A percentile compares a stretch with the other conserved stretches of the same genome.
Conservation (phyloP, 192 early-diverging fungal species). For the Gryganskiella cystojenkinii region DNA sequence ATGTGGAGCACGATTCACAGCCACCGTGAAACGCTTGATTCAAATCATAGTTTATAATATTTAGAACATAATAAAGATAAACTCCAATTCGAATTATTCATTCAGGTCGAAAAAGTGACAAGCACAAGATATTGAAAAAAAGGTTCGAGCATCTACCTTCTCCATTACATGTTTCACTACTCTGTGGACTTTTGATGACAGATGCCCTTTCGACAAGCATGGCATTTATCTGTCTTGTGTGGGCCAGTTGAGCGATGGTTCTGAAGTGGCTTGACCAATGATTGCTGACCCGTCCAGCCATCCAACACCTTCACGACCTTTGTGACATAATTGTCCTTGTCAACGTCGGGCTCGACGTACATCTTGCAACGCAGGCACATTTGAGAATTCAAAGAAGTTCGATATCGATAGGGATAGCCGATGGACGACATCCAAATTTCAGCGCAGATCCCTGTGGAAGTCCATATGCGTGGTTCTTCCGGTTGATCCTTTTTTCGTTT, state of each 20-base stretch:
- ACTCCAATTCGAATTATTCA: no score
- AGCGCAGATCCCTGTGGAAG: slow-evolving; percentile 2
- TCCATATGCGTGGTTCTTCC: slow-evolving; percentile 5
- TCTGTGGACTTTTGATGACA: slow-evolving; percentile 1
- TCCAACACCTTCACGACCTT: slow-evolving; percentile 11
- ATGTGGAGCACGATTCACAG: no score
- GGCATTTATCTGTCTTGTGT: slow-evolving; percentile 12
- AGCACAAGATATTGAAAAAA: no score
- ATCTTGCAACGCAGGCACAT: slow-evolving; percentile 1
- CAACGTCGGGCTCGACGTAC: slow-evolving; percentile 2
- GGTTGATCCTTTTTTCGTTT: slow-evolving; percentile 1
- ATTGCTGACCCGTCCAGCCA: slow-evolving; percentile 14
- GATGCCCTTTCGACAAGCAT: slow-evolving; percentile 13
- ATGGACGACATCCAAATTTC: slow-evolving; percentile 26
- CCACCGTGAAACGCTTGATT: no score
- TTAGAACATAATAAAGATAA: no score
- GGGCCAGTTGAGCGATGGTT: slow-evolving; percentile 2
- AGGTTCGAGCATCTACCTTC: no score
- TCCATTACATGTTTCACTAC: slow-evolving; percentile 8
- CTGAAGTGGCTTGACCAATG: slow-evolving; percentile 11
- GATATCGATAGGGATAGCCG: slow-evolving; percentile 22
- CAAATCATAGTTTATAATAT: no score
- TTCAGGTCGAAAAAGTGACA: no score
- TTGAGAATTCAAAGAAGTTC: slow-evolving; percentile 16
- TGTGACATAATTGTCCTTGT: slow-evolving; percentile 10